Evolutionary conservation across 2,329 filamentous ascomycete genomes (phyloP).

Genomic region (Cytospora schulzeri): DNA sequence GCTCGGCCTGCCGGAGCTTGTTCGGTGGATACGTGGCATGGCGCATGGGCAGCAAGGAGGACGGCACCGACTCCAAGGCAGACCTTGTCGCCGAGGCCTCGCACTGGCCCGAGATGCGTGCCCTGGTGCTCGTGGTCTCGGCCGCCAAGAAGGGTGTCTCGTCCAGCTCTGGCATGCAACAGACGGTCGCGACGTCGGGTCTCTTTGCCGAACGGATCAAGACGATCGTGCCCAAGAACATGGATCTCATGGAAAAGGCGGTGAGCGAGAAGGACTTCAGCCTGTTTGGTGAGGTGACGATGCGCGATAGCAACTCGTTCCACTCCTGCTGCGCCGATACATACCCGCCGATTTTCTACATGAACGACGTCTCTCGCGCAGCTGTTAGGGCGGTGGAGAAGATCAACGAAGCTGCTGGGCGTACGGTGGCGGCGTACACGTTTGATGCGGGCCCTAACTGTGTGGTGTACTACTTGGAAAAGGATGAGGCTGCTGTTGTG

Average conservation of each 20-base stretch:
- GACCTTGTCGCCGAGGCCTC: constrained; percentile 84
- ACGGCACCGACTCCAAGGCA: constrained; percentile 85
- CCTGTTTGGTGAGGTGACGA: constrained; percentile 85
- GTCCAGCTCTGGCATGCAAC: constrained; percentile 94
- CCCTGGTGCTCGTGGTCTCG: constrained; percentile 85
- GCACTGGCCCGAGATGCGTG: constrained; percentile 96
- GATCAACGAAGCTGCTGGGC: constrained; percentile 80
- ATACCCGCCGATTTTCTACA: constrained; percentile 96
- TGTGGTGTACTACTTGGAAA: constrained; percentile 90
- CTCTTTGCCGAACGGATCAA: constrained; percentile 78
- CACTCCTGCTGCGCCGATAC: constrained; percentile 94
- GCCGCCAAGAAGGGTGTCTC: constrained; percentile 95
- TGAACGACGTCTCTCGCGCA: constrained; percentile 89
- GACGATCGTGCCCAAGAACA: constrained; percentile 77
- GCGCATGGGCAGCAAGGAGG: constrained; percentile 73
- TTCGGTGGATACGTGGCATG: constrained; percentile 97
- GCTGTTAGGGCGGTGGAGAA: constrained; percentile 87
- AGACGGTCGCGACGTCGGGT: constrained; percentile 88
- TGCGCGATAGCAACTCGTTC: constrained; percentile 97
- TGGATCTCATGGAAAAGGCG: constrained; percentile 83
- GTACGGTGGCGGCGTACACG: constrained; percentile 87
- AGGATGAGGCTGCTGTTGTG: constrained; percentile 72
- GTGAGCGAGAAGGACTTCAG: constrained; percentile 79
- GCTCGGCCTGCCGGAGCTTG: constrained; percentile 88
- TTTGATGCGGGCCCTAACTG: constrained; percentile 98